phyloP scores from a whole-genome alignment of 805 yeast genomes.

The Yamadazyma laniorum region DNA sequence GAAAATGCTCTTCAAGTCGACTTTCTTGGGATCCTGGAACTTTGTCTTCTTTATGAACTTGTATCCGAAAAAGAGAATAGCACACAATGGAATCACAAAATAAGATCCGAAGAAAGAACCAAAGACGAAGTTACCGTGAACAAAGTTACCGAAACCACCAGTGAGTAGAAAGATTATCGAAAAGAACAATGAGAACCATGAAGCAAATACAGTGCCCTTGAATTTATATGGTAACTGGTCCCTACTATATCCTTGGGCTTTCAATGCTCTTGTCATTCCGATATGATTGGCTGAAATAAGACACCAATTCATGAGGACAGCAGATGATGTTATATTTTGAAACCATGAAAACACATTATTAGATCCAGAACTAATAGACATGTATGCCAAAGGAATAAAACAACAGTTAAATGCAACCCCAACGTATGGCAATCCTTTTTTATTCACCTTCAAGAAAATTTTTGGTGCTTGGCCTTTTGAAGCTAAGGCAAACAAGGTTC shows the following conservation, averaged over 20 bases:
- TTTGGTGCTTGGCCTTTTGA: constrained; percentile 36
- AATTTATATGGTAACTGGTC: constrained; percentile 24
- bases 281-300: constrained; percentile 57
- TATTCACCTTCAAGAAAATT: constrained; percentile 27
- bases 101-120: constrained; percentile 70
- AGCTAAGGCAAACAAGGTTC: constrained; percentile 30
- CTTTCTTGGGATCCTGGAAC: constrained; percentile 35
- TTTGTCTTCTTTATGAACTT: constrained; percentile 35
- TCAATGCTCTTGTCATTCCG: constrained; percentile 47
- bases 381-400: constrained; percentile 32
- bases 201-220: constrained; percentile 27
- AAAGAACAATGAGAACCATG: constrained; percentile 31
- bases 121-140: constrained; percentile 48
- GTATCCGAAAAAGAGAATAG: constrained; percentile 57
- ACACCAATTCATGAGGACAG: constrained; percentile 60
- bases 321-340: constrained; percentile 65
- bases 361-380: constrained; percentile 49
- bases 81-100: constrained; percentile 58
- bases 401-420: constrained; percentile 19
- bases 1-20: constrained; percentile 25
- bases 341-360: constrained; percentile 56
- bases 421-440: constrained; percentile 20
- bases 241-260: constrained; percentile 18
- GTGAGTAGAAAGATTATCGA: constrained; percentile 47
- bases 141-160: constrained; percentile 69